These are phyloP conservation scores for Gnaphalium uliginosum DNA, from an alignment of 129 eudicot genomes.

Conservation along the genomic window DNA sequence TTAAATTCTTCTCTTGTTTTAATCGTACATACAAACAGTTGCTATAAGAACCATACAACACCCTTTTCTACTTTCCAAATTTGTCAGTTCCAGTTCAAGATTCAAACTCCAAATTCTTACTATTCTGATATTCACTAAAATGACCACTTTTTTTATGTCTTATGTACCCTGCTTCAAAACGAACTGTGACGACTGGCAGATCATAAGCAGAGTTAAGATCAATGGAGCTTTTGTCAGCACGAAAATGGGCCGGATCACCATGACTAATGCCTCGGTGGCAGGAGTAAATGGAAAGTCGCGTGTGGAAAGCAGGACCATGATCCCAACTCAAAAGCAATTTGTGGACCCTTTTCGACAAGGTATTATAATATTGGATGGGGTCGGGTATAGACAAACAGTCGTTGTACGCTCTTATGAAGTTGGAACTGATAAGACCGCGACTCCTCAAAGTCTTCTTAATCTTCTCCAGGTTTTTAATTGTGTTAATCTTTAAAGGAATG, in stretches of 20 bases:
- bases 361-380: slow-evolving; percentile 51
- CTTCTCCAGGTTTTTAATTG: slow-evolving; percentile 54
- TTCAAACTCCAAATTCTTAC: not conserved
- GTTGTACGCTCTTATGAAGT: slow-evolving; percentile 75
- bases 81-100: slow-evolving; percentile 11
- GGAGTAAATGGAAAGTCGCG: slow-evolving; percentile 34
- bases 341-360: slow-evolving; percentile 76
- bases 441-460: slow-evolving; percentile 66
- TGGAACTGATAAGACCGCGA: slow-evolving; percentile 68
- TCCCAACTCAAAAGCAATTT: slow-evolving; percentile 64
- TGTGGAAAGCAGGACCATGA: slow-evolving; percentile 33
- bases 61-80: slow-evolving; percentile 43
- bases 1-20: slow-evolving; percentile 30
- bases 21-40: slow-evolving; percentile 15
- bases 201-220: slow-evolving; percentile 23
- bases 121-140: slow-evolving; percentile 1
- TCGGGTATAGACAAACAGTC: slow-evolving; percentile 66
- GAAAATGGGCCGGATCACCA: slow-evolving; percentile 19
- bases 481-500: not conserved
- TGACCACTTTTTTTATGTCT: slow-evolving; percentile 32
- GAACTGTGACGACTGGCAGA: slow-evolving; percentile 14
- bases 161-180: slow-evolving; percentile 28
- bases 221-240: slow-evolving; percentile 23
- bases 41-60: slow-evolving; percentile 34
- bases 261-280: slow-evolving; percentile 19